Percentiles rank a stretch among this genome's conserved stretches.
phyloP scores from a whole-genome alignment of 495 filamentous ascomycete genomes.

The Penicillium dipodomyicola region DNA sequence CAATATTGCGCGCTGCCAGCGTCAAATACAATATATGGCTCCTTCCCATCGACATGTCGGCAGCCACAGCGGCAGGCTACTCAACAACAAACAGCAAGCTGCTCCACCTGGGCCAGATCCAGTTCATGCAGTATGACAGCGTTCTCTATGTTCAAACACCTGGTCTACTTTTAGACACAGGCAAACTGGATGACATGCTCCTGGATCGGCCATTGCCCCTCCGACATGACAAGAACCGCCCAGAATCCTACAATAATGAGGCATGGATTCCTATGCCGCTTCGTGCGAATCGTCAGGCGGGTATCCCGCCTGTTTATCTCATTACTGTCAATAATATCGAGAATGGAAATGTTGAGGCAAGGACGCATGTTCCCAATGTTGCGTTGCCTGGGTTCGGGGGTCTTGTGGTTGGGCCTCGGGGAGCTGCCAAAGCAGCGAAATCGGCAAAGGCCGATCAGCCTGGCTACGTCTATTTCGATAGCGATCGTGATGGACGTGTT shows the following conservation, averaged over 20 bases:
- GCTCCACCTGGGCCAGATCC: constrained; percentile 44
- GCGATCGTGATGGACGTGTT: constrained; percentile 38
- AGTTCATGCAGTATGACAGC: constrained; percentile 50
- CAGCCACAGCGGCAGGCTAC: constrained; percentile 37
- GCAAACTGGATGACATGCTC: constrained; percentile 40
- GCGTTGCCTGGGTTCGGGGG: constrained; percentile 37
- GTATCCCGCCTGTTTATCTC: constrained; percentile 41
- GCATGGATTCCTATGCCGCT: constrained; percentile 47
- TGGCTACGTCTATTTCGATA: constrained; percentile 46
- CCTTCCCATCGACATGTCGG: constrained; percentile 46
- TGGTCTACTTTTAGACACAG: constrained; percentile 40
- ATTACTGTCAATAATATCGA: constrained; percentile 45
- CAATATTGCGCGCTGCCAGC: constrained; percentile 38
- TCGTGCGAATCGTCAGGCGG: constrained; percentile 34
- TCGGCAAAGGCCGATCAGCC: constrained; percentile 21
- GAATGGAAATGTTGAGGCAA: constrained; percentile 38
- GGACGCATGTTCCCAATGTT: constrained; percentile 43
- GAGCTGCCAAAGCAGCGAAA: constrained; percentile 13
- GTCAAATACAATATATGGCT: constrained; percentile 48
- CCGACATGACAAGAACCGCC: constrained; percentile 35
- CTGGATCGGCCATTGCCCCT: constrained; percentile 38
- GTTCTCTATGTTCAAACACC: constrained; percentile 45
- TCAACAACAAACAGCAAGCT: constrained; percentile 41
- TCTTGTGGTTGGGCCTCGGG: constrained; percentile 34
- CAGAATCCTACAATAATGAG: constrained; percentile 43